Conservation (phyloP, 2,329 filamentous ascomycete genomes). For the Sphaerulina musiva region DNA sequence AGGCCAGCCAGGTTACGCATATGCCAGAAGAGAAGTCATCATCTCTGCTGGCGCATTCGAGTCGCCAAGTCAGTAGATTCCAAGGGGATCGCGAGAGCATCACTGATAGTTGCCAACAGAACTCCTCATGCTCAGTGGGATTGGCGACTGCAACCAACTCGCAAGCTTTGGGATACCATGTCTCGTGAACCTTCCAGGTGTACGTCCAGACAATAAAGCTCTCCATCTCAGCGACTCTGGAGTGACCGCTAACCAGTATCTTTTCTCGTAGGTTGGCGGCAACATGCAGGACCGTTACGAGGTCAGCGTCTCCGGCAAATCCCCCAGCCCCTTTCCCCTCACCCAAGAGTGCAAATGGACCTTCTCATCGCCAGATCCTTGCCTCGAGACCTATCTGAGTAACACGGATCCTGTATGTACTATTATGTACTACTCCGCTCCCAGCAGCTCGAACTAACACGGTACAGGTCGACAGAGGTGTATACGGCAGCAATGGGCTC, state of each 20-base stretch:
- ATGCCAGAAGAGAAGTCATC: slow-evolving; percentile 13
- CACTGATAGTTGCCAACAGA: slow-evolving; percentile 27
- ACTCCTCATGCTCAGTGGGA: slow-evolving; percentile 57
- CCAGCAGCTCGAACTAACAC: neutral
- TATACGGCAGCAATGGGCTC: slow-evolving; percentile 47
- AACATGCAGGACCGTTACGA: slow-evolving; percentile 34
- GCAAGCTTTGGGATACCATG: slow-evolving; percentile 48
- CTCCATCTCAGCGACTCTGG: slow-evolving; percentile 25
- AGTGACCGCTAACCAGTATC: slow-evolving; percentile 29
- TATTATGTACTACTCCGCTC: neutral
- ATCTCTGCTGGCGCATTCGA: slow-evolving; percentile 50
- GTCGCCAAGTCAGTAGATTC: slow-evolving; percentile 40
- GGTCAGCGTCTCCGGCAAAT: slow-evolving; percentile 44
- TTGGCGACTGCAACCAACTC: slow-evolving; percentile 52
- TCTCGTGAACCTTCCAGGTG: slow-evolving; percentile 46
- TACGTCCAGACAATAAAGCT: neutral
- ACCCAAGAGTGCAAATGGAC: slow-evolving; percentile 37
- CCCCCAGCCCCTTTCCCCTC: slow-evolving; percentile 32
- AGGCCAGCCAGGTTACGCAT: slow-evolving; percentile 41
- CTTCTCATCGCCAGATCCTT: slow-evolving; percentile 4
- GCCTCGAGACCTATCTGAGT: slow-evolving; percentile 1
- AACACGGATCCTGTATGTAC: neutral
- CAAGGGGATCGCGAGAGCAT: too few species aligned
- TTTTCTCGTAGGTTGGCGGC: neutral
- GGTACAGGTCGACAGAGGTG: slow-evolving; percentile 31